These are phyloP conservation scores for Scleromitrula shiraiana DNA, from an alignment of 2,329 filamentous ascomycete species.

Conservation along the genomic window DNA sequence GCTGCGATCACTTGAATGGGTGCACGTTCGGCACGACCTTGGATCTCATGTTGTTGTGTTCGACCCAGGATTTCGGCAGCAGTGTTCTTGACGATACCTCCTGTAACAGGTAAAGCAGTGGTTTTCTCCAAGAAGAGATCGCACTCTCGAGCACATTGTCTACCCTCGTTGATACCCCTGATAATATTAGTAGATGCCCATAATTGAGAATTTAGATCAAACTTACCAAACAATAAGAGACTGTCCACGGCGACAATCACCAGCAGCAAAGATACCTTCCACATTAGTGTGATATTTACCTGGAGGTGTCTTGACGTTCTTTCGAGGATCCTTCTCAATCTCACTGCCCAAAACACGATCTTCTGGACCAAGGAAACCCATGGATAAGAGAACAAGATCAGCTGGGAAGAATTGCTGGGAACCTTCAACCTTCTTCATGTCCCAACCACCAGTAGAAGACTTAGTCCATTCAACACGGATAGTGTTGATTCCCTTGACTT, in stretches of 20 bases:
- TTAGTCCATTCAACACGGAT: slow-evolving; percentile 95
- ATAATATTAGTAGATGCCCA: slow-evolving; percentile 30
- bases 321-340: slow-evolving; percentile 83
- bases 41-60: slow-evolving; percentile 8
- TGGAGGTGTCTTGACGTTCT: slow-evolving; percentile 90
- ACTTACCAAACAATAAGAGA: slow-evolving; percentile 91
- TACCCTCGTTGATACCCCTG: slow-evolving; percentile 94
- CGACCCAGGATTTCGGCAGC: slow-evolving; percentile 56
- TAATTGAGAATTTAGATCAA: neutral
- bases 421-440: slow-evolving; percentile 95
- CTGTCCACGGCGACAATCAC: slow-evolving; percentile 91
- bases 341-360: slow-evolving; percentile 78
- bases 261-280: slow-evolving; percentile 83
- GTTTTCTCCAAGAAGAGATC: slow-evolving; percentile 77
- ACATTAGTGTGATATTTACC: slow-evolving; percentile 86
- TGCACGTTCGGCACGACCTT: slow-evolving; percentile 19
- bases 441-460: slow-evolving; percentile 82
- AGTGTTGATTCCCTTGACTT: slow-evolving; percentile 93
- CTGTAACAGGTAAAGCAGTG: slow-evolving; percentile 78
- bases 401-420: slow-evolving; percentile 95
- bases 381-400: slow-evolving; percentile 86
- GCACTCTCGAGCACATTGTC: slow-evolving; percentile 85
- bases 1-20: slow-evolving; percentile 21
- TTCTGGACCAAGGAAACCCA: slow-evolving; percentile 96
- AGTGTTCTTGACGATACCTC: slow-evolving; percentile 84